Evolutionary conservation across 352 stramenopile species (phyloP), one percentile per base, ranked within the genome.

Genomic region (Thalassiosira sp.): DNA sequence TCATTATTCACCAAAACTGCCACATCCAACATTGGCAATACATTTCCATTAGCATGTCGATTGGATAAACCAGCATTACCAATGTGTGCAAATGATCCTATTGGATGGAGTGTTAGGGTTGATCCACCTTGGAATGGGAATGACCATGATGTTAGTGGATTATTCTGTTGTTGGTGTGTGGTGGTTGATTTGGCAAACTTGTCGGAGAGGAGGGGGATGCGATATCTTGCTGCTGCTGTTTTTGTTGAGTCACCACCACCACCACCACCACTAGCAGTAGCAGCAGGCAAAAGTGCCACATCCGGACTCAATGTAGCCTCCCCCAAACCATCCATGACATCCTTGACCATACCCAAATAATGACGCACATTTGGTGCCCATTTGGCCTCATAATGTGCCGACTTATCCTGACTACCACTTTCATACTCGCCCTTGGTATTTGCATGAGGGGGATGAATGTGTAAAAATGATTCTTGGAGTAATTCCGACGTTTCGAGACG

Each of bases 51-150:
- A 11, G 76, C 84, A 59, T 67, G 70, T 31, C 65, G 62, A 72
- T 84, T 89, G 0, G 84, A 84, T 46, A 87, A 76, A 35, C 79
- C 79, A n/a, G 81, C 77, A 70, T 73, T 79, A n/a, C 68, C 68
- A 33, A 64, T n/a, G 15, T 72, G 54, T 24, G 45, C 58, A 40
- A 74, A 74, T 7, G 52, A 64, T 62, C 54, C 54, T 16, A 85
- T 66, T 15, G 70, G 71, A 31, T 45, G 1, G 6, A 79, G 0
- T 40, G 65, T 18, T 3, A 79, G 31, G 2, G 54, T 46, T 53
- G 31, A 27, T 46, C 42, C 24, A 25, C 46, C 61, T 13, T 45
- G 40, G 42, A 76, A 64, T 1, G 52, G 57, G 61, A 81, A 81
- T 35, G 56, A 27, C 37, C 58, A 75, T 46, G 46, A 28, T 6